Percentiles rank a stretch among this genome's conserved stretches.
Conservation (phyloP, 2,329 filamentous ascomycete genomes). For the Hymenoscyphus fructigenus region DNA sequence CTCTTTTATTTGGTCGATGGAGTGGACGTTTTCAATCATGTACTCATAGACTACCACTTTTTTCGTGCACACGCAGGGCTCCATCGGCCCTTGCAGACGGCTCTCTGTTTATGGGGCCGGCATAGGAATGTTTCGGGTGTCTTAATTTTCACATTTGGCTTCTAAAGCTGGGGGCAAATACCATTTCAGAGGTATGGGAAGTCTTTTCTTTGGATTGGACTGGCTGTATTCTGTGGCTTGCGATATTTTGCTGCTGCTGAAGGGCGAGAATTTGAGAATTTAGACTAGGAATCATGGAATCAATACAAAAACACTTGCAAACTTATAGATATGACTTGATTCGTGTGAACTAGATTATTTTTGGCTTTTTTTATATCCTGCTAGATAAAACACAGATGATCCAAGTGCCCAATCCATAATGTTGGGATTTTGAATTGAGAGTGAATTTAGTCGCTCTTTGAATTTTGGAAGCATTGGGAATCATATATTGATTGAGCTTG, state of each 20-base stretch:
- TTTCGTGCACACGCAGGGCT: constrained; percentile 24
- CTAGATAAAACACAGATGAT: too few relatives aligned
- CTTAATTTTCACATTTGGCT: constrained; percentile 19
- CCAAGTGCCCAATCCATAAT: too few relatives aligned
- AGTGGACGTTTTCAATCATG: constrained; percentile 29
- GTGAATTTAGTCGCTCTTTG: too few relatives aligned
- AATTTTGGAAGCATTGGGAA: too few relatives aligned
- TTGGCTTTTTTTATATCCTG: too few relatives aligned
- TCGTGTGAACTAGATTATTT: background rate
- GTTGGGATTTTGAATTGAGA: too few relatives aligned
- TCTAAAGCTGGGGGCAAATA: constrained; percentile 13
- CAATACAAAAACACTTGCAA: constrained; percentile 12
- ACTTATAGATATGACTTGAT: background rate
- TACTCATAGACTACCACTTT: constrained; percentile 32
- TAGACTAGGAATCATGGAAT: constrained; percentile 12
- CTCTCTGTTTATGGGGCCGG: constrained; percentile 13
- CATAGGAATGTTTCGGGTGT: constrained; percentile 23
- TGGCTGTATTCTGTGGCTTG: constrained; percentile 11
- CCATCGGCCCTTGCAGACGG: constrained; percentile 20
- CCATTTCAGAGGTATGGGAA: constrained; percentile 21
- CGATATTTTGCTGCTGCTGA: constrained; percentile 12
- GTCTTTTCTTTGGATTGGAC: constrained; percentile 11
- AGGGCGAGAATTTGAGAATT: constrained; percentile 2
- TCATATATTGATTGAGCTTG: too few relatives aligned
- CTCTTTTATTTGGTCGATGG: constrained; percentile 24